A percentile compares a stretch with the other conserved stretches of the same genome.
Conservation (phyloP, 2,329 filamentous ascomycete genomes). For the Tolypocladium pustulatum region DNA sequence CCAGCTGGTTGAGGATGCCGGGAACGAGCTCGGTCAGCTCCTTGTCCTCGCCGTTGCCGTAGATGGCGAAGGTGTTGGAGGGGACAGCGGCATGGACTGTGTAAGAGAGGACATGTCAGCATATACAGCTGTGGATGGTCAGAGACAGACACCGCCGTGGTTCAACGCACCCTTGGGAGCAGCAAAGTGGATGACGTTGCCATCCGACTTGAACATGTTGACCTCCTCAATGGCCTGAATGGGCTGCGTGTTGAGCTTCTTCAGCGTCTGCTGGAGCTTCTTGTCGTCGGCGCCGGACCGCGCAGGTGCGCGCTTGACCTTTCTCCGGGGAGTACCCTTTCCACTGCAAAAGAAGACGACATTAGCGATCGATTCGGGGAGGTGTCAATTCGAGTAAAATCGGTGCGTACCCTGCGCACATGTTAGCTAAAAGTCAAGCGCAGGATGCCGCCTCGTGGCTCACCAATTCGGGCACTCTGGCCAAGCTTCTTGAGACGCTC, state of each 20-base stretch:
- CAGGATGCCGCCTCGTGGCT: conserved; percentile 22
- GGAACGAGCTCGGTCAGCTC: conserved; percentile 99
- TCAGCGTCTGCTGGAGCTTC: conserved; percentile 94
- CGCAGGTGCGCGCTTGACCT: conserved; percentile 96
- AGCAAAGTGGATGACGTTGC: conserved; percentile 99
- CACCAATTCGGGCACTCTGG: conserved; percentile 53
- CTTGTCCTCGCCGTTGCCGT: conserved; percentile 98
- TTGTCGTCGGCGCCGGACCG: conserved; percentile 94
- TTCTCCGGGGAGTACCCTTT: conserved; percentile 95
- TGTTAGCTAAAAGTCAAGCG: neutral
- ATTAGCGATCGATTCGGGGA: conserved; percentile 17
- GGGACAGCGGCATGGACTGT: conserved; percentile 93
- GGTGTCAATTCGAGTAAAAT: conserved; percentile 3
- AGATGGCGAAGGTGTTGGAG: conserved; percentile 99
- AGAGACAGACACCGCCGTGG: neutral
- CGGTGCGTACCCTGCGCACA: conserved; percentile 24
- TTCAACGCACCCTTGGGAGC: conserved; percentile 81
- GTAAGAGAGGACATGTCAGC: neutral
- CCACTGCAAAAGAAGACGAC: conserved; percentile 42
- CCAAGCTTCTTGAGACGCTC: conserved; percentile 51
- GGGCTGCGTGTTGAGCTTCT: conserved; percentile 99
- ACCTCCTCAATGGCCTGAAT: conserved; percentile 99
- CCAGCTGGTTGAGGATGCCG: conserved; percentile 98
- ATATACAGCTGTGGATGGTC: neutral
- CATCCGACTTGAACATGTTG: conserved; percentile 99